Evolutionary conservation across 2,329 filamentous ascomycete genomes (phyloP), one percentile per base, ranked within the genome.

Genomic region (Colletotrichum lentis): DNA sequence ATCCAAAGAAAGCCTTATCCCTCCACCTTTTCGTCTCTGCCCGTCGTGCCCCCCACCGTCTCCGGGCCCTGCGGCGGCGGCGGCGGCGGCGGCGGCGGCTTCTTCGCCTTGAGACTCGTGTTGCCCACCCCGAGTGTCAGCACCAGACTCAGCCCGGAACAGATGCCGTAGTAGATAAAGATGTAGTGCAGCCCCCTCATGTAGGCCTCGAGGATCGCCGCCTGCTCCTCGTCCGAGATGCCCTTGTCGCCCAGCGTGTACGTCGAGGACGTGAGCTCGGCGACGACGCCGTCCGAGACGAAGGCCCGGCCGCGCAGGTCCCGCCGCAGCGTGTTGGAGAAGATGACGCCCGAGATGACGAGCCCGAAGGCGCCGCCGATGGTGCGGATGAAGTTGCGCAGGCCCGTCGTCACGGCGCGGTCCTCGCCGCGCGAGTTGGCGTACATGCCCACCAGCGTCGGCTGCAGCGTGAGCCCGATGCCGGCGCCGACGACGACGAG

Each of bases 331-430:
- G 73, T 73, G 27, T 78, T 77, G 37, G 76, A 75, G 7, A 77
- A 64, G n/a, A 79, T 74, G 3, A 75, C 76, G 1, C 75, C 76
- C 1, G 75, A 75, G 3, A 74, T 58, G 16, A 73, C 73, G 0
- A 80, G 73, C 0, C 77, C 77, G n/a, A 76, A 72, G 6, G 77
- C 75, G 16, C 79, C 79, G 11, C 80, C 79, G 4, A 78, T 72
- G 7, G 74, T 75, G 11, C 80, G 75, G 39, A 79, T 72, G 54
- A 81, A 80, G 62, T 80, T 80, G n/a, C 80, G 75, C 24, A 78
- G 72, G 0, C 77, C 76, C 2, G 77, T 81, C 2, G 77, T 75
- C 41, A 81, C 78, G 12, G 80, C 79, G 0, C 79, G 75, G 46
- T 79, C 76, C 35, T 76, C 74, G 47, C 73, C 77, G 5, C 73